Evolutionary conservation across 2,329 filamentous ascomycete species (phyloP), one percentile per base, ranked within the genome.

Genomic region (Sporothrix pallida): DNA sequence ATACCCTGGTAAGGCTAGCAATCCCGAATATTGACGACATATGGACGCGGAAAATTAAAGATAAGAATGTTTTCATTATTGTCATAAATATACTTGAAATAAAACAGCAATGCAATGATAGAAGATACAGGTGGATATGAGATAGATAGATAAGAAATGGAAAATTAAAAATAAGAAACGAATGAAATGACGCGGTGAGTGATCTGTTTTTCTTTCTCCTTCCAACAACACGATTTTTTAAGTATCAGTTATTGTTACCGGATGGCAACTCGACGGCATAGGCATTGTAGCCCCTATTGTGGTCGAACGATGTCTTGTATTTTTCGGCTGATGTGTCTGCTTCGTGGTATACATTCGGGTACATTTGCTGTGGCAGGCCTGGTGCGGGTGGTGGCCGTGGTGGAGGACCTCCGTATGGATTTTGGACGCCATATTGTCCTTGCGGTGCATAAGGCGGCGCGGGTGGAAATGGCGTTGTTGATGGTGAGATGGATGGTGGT

Each of bases 301-400:
- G 62, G 9, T 15, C 62, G 13, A 20, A 46, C 3, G 62, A 65
- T 3, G 60, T n/a, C 9, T n/a, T 46, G 37, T 65, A 65, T 20
- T 68, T 68, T 13, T 68, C 63, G 0, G 46, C 12, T 9, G 63
- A 8, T 10, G 63, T 15, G 63, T 68, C 44, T 10, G 20, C 63
- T 12, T 68, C 44, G 42, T 65, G 42, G 63, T 68, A 68, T 13
- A 68, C 15, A n/a, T 17, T 44, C 12, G 44, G 63, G 13, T 68
- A 52, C 63, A 68, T n/a, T n/a, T n/a, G 20, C 10, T 26, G 20
- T 3, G 63, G n/a, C 10, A 23, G 20, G 0, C 20, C 37, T 31
- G 63, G 44, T 9, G 15, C 26, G 7, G 42, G 63, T 6, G 44
- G 63, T 12, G 67, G 67, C 3, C 44, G 31, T 17, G 68, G 68